These are phyloP conservation scores for Podospora australis DNA, from an alignment of 495 filamentous ascomycete genomes.

Conservation along the genomic window DNA sequence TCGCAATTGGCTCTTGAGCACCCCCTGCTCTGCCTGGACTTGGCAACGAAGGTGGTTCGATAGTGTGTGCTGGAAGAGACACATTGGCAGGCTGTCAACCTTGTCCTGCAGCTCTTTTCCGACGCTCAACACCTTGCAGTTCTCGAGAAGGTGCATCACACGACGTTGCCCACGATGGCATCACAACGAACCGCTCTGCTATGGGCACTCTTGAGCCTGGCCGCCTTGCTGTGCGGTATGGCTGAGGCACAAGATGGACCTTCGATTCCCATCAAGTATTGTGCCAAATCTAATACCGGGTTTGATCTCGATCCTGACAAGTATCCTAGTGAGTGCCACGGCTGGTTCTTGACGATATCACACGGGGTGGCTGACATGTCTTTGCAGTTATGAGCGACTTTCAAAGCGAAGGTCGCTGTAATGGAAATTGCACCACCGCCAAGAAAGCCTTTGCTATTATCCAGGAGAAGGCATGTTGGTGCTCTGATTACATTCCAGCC, in stretches of 20 bases:
- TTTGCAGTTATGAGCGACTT: conserved; percentile 32
- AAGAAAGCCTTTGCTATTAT: conserved; percentile 36
- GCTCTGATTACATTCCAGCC: conserved; percentile 32
- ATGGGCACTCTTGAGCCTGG: conserved; percentile 16
- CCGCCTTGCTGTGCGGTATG: conserved; percentile 10
- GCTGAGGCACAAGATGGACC: conserved; percentile 12
- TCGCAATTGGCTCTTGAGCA: neutral
- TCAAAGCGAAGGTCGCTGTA: conserved; percentile 43
- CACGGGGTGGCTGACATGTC: conserved; percentile 3
- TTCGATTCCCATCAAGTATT: conserved; percentile 32
- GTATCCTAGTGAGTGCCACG: neutral
- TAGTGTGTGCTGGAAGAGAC: no score
- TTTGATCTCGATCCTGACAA: conserved; percentile 1
- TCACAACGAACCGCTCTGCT: conserved; percentile 12
- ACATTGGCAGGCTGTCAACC: neutral
- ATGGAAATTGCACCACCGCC: conserved; percentile 26
- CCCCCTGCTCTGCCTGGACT: neutral
- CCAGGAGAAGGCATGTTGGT: conserved; percentile 37
- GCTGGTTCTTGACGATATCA: neutral
- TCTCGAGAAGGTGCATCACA: neutral
- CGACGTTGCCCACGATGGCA: conserved; percentile 15
- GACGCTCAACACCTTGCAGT: neutral
- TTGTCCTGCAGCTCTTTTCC: neutral
- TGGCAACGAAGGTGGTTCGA: no score
- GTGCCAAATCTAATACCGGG: conserved; percentile 23